Evolutionary conservation across 345 rosid species (phyloP).

Genomic region (Gossypium turneri): DNA sequence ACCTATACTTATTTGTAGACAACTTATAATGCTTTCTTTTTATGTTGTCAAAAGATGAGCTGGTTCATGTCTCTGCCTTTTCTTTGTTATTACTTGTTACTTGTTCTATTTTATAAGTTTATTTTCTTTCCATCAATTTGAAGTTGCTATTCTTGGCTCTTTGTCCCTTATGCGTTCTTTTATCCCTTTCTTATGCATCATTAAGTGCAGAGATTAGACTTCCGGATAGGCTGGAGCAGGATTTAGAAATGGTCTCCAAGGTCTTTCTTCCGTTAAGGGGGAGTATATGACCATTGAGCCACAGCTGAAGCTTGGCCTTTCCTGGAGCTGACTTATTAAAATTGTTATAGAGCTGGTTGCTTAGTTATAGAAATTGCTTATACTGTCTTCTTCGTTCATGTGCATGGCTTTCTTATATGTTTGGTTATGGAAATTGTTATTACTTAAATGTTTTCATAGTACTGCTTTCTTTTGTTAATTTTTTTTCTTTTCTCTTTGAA

Average conservation of each 20-base stretch:
- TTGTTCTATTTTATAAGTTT: background rate
- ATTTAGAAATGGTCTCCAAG: background rate
- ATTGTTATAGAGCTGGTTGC: background rate
- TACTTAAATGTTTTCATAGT: background rate
- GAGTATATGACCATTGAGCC: background rate
- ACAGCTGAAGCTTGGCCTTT: background rate
- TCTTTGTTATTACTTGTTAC: background rate
- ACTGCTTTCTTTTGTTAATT: background rate
- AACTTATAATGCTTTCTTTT: conserved; percentile 1
- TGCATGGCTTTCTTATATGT: no score
- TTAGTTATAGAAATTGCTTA: background rate
- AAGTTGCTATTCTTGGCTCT: background rate
- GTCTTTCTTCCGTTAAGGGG: background rate
- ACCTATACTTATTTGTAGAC: background rate
- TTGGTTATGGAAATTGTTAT: background rate
- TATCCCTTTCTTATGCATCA: background rate
- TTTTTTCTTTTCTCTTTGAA: conserved; percentile 12
- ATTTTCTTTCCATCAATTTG: conserved; percentile 7
- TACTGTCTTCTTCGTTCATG: background rate
- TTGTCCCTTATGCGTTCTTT: background rate
- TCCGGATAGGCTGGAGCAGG: background rate
- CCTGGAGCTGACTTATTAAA: background rate
- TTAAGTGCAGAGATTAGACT: background rate
- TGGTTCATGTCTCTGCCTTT: background rate
- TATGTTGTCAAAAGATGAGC: background rate